Conservation (phyloP, 2,329 filamentous ascomycete genomes). For the Ambrosiella beaveri region DNA sequence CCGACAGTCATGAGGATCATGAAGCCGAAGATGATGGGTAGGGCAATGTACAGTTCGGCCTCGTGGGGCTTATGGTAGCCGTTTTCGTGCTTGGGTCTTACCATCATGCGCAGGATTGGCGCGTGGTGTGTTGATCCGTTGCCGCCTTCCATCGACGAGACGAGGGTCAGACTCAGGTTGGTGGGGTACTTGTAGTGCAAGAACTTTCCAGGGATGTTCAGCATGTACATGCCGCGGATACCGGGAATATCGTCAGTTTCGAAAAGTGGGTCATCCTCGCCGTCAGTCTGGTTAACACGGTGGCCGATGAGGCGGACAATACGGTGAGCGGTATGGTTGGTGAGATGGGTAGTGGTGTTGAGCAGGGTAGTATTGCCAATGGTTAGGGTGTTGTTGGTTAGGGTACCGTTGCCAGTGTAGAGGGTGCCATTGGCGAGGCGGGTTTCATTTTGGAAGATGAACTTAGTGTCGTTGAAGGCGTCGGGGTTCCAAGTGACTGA, state of each 20-base stretch:
- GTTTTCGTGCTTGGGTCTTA: constrained; percentile 19
- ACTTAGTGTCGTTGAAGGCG: constrained; percentile 27
- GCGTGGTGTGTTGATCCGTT: constrained; percentile 10
- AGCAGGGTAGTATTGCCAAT: neutral
- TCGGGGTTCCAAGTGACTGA: constrained; percentile 40
- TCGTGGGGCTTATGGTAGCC: constrained; percentile 20
- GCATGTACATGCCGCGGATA: constrained; percentile 31
- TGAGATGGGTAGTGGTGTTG: neutral
- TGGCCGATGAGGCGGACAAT: constrained; percentile 17
- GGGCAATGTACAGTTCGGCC: constrained; percentile 32
- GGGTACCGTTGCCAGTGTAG: constrained; percentile 15
- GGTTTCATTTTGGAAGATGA: constrained; percentile 19
- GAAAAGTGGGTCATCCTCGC: constrained; percentile 23
- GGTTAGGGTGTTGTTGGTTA: constrained; percentile 1
- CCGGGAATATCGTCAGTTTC: constrained; percentile 21
- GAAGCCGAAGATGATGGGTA: constrained; percentile 33
- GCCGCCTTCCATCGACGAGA: constrained; percentile 21
- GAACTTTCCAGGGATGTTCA: constrained; percentile 24
- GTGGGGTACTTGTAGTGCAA: constrained; percentile 23
- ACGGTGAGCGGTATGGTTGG: constrained; percentile 5
- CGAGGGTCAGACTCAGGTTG: constrained; percentile 33
- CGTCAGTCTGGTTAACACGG: constrained; percentile 26
- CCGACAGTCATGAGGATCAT: constrained; percentile 33
- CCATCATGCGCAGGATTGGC: constrained; percentile 19
- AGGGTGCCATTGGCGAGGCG: constrained; percentile 17